Conservation (phyloP, 83 land plant species). For the Picea engelmannii region DNA sequence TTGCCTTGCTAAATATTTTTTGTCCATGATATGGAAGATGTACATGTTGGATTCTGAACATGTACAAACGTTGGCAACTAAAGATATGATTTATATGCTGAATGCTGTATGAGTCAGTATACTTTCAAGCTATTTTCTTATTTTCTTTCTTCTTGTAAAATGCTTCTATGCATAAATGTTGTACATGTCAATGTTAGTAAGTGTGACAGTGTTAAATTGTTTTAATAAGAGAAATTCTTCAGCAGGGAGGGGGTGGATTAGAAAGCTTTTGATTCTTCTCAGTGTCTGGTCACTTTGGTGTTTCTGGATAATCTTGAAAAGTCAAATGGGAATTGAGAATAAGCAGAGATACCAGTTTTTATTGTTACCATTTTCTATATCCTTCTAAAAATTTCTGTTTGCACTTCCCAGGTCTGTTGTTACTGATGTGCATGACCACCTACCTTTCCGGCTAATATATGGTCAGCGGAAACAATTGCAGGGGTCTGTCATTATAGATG, state of each 20-base stretch:
- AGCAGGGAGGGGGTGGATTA: not conserved
- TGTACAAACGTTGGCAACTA: not conserved
- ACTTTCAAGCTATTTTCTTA: not conserved
- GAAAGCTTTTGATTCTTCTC: not conserved
- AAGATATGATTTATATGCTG: not conserved
- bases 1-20: not conserved
- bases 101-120: not conserved
- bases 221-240: not conserved
- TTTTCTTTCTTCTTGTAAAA: not conserved
- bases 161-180: not conserved
- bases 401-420: not conserved
- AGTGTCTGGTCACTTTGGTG: not conserved
- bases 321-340: not conserved
- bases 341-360: not conserved
- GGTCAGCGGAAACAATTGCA: slow-evolving; percentile 57
- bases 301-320: not conserved
- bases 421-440: slow-evolving; percentile 8
- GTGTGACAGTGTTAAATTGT: not conserved
- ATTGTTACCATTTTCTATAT: not conserved
- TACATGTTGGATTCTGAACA: not conserved
- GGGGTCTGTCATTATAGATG: slow-evolving; percentile 78
- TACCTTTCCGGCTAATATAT: slow-evolving; percentile 73
- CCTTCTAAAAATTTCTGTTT: not conserved
- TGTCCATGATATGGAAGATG: not conserved
- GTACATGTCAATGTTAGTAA: not conserved